These are phyloP conservation scores for Backusella australiensis DNA, from an alignment of 192 early-diverging fungal genomes.

Conservation along the genomic window DNA sequence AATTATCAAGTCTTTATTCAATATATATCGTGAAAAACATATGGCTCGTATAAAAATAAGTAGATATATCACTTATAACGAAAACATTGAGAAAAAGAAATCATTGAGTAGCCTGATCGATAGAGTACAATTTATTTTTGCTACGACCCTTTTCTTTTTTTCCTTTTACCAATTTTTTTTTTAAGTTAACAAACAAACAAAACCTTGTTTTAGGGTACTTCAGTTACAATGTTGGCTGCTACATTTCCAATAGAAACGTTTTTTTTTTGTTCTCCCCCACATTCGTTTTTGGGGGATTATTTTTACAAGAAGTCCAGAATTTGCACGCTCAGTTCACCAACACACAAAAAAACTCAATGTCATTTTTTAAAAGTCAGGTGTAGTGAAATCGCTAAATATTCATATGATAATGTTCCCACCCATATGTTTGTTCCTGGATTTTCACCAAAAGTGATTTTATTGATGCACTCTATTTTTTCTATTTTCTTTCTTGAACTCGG, in stretches of 20 bases:
- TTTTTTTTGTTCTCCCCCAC: background rate
- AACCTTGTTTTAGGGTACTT: background rate
- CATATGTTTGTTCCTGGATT: background rate
- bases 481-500: background rate
- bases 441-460: background rate
- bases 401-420: conserved; percentile 10
- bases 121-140: too few species aligned
- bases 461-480: too few species aligned
- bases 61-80: background rate
- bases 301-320: background rate
- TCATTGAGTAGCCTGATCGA: background rate
- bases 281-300: background rate
- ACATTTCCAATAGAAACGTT: background rate
- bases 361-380: background rate
- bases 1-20: background rate
- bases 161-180: background rate
- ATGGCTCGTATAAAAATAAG: background rate
- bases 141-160: background rate
- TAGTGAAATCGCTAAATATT: background rate
- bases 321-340: background rate
- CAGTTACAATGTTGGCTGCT: background rate
- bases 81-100: background rate
- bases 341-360: background rate
- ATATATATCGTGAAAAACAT: background rate
- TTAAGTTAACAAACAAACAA: background rate